Percentiles rank a stretch among this genome's conserved stretches.
phyloP scores from a whole-genome alignment of 148 eudicot species.

The Rhododendron vialii region DNA sequence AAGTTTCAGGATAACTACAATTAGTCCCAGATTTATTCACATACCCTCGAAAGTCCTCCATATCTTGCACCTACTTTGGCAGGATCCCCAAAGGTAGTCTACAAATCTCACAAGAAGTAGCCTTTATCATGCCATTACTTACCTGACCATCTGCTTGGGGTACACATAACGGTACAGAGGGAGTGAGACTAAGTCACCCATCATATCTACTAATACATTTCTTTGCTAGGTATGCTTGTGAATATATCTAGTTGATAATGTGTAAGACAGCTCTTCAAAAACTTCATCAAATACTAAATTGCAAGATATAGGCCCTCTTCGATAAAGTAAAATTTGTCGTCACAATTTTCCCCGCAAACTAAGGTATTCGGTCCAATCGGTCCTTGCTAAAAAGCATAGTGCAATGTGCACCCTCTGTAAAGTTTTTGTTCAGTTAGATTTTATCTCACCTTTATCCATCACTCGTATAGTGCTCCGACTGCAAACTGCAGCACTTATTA shows the following conservation, averaged over 20 bases:
- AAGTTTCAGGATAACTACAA: constrained; percentile 10
- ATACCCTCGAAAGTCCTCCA: not conserved
- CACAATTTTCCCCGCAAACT: not conserved
- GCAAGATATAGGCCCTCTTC: not conserved
- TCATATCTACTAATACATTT: not conserved
- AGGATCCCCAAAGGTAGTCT: not conserved
- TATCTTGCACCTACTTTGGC: not conserved
- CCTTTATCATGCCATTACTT: not conserved
- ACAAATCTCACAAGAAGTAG: not conserved
- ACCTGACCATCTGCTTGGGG: not conserved
- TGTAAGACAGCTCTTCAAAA: not conserved
- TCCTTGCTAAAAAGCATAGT: not conserved
- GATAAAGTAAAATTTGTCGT: not conserved
- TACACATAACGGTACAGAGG: not conserved
- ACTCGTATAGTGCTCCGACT: not conserved
- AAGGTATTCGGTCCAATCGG: not conserved
- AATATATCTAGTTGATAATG: not conserved
- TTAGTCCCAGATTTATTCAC: not conserved
- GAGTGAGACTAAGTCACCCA: not conserved
- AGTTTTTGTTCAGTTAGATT: not conserved
- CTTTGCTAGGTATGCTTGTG: not conserved
- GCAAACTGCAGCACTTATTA: not conserved
- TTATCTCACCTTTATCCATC: not conserved
- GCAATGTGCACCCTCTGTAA: not conserved
- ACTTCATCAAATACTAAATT: not conserved